Evolutionary conservation across 345 rosid species (phyloP).

Genomic region (Acer yangbiense): DNA sequence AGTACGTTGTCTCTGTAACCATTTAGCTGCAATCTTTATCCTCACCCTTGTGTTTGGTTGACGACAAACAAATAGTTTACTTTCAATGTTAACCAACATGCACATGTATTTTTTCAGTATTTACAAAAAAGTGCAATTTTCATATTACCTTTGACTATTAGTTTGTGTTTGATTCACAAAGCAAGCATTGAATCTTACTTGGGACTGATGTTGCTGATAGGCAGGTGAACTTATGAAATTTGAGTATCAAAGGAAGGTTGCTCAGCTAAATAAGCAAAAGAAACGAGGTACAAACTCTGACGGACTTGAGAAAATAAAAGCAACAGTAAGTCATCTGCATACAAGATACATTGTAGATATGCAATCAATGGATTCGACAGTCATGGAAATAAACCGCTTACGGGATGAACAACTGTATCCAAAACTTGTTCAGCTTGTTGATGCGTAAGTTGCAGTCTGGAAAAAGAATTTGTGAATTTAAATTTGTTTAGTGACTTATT

Average conservation of each 20-base stretch:
- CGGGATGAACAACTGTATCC: constrained; percentile 87
- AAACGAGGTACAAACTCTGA: constrained; percentile 70
- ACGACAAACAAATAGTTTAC: background rate
- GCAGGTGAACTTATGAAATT: constrained; percentile 90
- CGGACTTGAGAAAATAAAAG: constrained; percentile 83
- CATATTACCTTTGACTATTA: background rate
- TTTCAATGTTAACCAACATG: background rate
- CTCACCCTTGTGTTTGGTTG: background rate
- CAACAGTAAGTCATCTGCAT: constrained; percentile 88
- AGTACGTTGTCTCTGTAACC: background rate
- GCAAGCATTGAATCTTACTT: constrained; percentile 22
- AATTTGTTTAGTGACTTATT: background rate
- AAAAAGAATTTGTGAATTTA: background rate
- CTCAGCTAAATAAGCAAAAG: constrained; percentile 68
- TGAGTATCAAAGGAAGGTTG: constrained; percentile 86
- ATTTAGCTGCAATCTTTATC: background rate
- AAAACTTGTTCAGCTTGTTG: constrained; percentile 80
- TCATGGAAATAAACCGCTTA: constrained; percentile 83
- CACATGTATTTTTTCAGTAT: background rate
- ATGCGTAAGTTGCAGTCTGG: constrained; percentile 61
- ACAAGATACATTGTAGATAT: constrained; percentile 97
- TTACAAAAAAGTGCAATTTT: background rate
- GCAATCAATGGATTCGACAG: constrained; percentile 99
- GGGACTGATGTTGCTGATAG: constrained; percentile 45
- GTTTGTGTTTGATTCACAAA: constrained; percentile 2